A percentile compares a stretch with the other conserved stretches of the same genome.
Evolutionary conservation across 192 early-diverging fungal species (phyloP).

Genomic region (Linderina pennispora): DNA sequence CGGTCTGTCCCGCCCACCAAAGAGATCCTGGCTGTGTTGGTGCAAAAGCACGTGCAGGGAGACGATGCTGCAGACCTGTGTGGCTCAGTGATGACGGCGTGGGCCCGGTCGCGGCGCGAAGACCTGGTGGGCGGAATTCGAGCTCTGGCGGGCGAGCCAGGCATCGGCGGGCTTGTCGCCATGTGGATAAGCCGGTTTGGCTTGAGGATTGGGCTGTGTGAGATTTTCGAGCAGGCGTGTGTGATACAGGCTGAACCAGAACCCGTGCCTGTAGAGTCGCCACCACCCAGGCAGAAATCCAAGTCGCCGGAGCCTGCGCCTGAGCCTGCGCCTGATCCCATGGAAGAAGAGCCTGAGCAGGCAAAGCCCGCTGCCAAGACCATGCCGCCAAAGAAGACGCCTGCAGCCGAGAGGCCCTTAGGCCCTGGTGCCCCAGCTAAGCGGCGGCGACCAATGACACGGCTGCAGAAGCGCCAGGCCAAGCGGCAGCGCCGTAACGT

Average conservation of each 20-base stretch:
- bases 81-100: slow-evolving; percentile 20
- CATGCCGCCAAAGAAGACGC: background rate
- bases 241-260: too few relatives aligned
- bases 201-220: background rate
- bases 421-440: background rate
- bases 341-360: background rate
- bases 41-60: slow-evolving; percentile 5
- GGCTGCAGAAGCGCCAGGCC: background rate
- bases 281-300: too few relatives aligned
- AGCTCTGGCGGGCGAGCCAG: background rate
- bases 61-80: slow-evolving; percentile 27
- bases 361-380: background rate
- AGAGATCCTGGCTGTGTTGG: background rate
- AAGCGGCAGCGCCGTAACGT: slow-evolving; percentile 22
- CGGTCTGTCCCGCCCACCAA: slow-evolving; percentile 25
- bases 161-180: background rate
- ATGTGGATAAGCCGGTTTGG: slow-evolving; percentile 8
- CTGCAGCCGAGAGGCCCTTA: background rate
- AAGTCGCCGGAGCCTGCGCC: too few relatives aligned
- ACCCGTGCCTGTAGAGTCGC: too few relatives aligned
- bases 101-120: slow-evolving; percentile 20
- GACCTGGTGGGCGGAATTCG: background rate
- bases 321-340: too few relatives aligned
- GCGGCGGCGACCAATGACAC: background rate
- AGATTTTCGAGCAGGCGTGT: background rate